A percentile compares a stretch with the other conserved stretches of the same genome.
These are phyloP conservation scores for Nicotiana tomentosiformis DNA, from an alignment of 257 asterid genomes.

Conservation along the genomic window DNA sequence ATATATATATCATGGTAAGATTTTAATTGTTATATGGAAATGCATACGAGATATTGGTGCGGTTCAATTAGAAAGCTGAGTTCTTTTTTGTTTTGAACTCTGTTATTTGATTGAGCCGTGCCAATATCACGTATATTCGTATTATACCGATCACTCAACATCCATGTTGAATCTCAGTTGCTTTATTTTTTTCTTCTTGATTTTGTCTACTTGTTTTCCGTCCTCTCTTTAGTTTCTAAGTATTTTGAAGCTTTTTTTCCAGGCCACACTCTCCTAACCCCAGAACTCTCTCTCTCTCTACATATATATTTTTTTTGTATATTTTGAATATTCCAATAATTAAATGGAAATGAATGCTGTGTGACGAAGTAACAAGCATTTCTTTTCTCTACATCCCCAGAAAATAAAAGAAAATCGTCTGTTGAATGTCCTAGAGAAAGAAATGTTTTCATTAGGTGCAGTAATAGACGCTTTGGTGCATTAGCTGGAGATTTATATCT, in stretches of 20 bases:
- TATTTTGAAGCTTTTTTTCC: background rate
- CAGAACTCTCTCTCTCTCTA: background rate
- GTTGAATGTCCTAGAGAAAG: background rate
- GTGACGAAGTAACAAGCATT: background rate
- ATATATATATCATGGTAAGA: background rate
- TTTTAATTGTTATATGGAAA: background rate
- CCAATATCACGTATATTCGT: slow-evolving; percentile 75
- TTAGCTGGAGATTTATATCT: no score
- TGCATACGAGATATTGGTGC: slow-evolving; percentile 79
- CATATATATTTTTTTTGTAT: no score
- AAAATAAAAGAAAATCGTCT: background rate
- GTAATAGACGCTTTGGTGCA: no score
- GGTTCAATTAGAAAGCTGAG: slow-evolving; percentile 82
- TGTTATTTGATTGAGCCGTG: slow-evolving; percentile 98
- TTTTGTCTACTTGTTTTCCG: background rate
- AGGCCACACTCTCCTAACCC: background rate
- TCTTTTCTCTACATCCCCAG: background rate
- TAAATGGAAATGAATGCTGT: background rate
- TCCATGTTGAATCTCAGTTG: background rate
- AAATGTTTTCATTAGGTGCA: background rate
- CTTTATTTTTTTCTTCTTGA: background rate
- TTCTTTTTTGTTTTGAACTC: slow-evolving; percentile 42
- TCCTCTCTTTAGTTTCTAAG: background rate
- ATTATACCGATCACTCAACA: background rate
- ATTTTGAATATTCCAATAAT: no score